A percentile compares a stretch with the other conserved stretches of the same genome.
Evolutionary conservation across 78 protist species (phyloP).

Genomic region (Monosiga brevicollis): DNA sequence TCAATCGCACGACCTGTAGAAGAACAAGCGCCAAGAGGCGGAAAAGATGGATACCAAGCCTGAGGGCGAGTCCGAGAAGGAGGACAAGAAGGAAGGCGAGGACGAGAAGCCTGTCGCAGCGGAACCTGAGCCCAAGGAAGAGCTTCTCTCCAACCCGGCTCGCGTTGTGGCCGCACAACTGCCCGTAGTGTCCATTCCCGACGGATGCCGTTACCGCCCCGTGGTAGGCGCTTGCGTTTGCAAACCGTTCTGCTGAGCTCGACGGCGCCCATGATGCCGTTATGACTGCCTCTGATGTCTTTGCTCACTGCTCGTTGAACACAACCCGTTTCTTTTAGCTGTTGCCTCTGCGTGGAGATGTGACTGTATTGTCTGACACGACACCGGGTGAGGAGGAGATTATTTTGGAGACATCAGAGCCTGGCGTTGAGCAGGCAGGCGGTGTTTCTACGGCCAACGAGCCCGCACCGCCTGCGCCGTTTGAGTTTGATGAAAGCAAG

Average conservation of each 20-base stretch:
- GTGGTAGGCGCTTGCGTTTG: slow-evolving; percentile 12
- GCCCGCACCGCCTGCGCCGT: too few species aligned
- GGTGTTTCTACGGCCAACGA: too few species aligned
- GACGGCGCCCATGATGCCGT: too few species aligned
- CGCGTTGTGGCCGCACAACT: slow-evolving; percentile 70
- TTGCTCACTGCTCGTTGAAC: too few species aligned
- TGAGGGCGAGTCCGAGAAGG: slow-evolving; percentile 33
- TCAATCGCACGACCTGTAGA: too few species aligned
- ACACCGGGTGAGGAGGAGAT: slow-evolving; percentile 13
- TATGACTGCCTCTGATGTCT: not conserved
- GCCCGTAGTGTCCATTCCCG: slow-evolving; percentile 20
- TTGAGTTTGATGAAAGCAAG: too few species aligned
- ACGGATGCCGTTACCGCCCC: slow-evolving; percentile 48
- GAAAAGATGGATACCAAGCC: slow-evolving; percentile 29
- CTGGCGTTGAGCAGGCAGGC: too few species aligned
- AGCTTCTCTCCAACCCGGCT: slow-evolving; percentile 69
- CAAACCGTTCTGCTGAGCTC: too few species aligned
- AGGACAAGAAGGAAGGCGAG: slow-evolving; percentile 24
- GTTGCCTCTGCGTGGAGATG: not conserved
- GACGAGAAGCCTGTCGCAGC: not conserved
- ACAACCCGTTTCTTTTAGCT: not conserved
- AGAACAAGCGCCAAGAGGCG: slow-evolving; percentile 2
- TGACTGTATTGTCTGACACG: slow-evolving; percentile 13
- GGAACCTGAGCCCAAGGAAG: slow-evolving; percentile 13
- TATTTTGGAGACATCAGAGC: too few species aligned